A percentile compares a stretch with the other conserved stretches of the same genome.
Evolutionary conservation across 2,329 filamentous ascomycete species (phyloP).

Genomic region (Aspergillus hortae): DNA sequence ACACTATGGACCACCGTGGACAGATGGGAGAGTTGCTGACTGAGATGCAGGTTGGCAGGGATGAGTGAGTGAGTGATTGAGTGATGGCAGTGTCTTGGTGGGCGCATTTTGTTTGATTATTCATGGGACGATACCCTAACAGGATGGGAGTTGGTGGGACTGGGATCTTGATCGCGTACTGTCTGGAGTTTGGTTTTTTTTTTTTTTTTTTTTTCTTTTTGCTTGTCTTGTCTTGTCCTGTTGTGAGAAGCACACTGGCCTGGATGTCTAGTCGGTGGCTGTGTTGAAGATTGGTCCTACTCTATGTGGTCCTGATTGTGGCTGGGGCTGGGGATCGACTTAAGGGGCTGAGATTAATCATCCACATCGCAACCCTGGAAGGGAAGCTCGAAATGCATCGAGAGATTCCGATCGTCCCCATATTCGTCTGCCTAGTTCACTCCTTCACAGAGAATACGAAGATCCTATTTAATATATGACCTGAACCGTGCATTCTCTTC

Average conservation of each 20-base stretch:
- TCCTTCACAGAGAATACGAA: no score
- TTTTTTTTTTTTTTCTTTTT: background rate
- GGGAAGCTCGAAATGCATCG: no score
- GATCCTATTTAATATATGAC: no score
- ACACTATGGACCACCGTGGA: constrained; percentile 15
- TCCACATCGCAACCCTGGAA: no score
- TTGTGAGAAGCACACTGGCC: background rate
- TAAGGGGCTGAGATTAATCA: no score
- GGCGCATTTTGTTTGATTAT: background rate
- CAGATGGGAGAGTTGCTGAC: constrained; percentile 13
- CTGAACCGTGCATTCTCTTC: no score
- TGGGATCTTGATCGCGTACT: background rate
- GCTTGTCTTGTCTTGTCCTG: background rate
- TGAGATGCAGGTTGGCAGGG: constrained; percentile 6
- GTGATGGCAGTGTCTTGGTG: background rate
- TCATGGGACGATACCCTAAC: background rate
- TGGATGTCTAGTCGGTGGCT: no score
- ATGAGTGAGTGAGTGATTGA: background rate
- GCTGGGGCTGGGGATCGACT: no score
- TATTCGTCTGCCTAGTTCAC: no score
- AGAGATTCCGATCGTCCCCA: no score
- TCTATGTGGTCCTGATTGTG: no score
- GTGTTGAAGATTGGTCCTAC: no score
- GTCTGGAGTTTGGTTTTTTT: background rate
- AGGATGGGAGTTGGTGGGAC: background rate